phyloP scores from a whole-genome alignment of 2,329 filamentous ascomycete species.

The Paraphoma sp. region DNA sequence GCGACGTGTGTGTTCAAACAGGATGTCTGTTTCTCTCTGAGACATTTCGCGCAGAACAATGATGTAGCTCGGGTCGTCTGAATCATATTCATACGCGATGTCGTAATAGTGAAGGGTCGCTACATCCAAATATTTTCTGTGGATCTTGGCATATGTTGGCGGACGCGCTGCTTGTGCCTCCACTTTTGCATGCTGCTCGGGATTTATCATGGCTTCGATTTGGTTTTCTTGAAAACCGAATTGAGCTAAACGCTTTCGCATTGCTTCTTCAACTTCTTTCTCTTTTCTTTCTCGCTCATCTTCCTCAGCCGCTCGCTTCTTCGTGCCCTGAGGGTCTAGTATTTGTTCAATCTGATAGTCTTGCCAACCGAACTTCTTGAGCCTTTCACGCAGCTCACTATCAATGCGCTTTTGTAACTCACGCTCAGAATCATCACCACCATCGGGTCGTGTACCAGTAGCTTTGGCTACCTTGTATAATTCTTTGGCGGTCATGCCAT shows the following conservation, averaged over 20 bases:
- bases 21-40: slow-evolving; percentile 54
- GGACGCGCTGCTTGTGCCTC: neutral
- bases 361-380: too few relatives aligned
- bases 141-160: slow-evolving; percentile 46
- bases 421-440: too few relatives aligned
- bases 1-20: slow-evolving; percentile 58
- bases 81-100: slow-evolving; percentile 56
- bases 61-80: slow-evolving; percentile 54
- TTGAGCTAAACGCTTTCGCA: neutral
- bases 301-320: too few relatives aligned
- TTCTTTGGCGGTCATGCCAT: too few relatives aligned
- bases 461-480: too few relatives aligned
- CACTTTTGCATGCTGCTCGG: neutral
- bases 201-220: neutral
- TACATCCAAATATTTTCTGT: slow-evolving; percentile 52
- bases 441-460: too few relatives aligned
- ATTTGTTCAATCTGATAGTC: too few relatives aligned
- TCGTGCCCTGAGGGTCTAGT: too few relatives aligned
- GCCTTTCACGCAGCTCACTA: too few relatives aligned
- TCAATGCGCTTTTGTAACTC: too few relatives aligned
- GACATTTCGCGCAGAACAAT: slow-evolving; percentile 50
- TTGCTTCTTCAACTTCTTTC: neutral
- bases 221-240: neutral
- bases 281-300: neutral
- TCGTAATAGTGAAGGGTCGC: slow-evolving; percentile 57